Percentiles rank a stretch among this genome's conserved stretches.
These are phyloP conservation scores for Russula sp. DNA, from an alignment of 768 basidiomycete species.

Conservation along the genomic window DNA sequence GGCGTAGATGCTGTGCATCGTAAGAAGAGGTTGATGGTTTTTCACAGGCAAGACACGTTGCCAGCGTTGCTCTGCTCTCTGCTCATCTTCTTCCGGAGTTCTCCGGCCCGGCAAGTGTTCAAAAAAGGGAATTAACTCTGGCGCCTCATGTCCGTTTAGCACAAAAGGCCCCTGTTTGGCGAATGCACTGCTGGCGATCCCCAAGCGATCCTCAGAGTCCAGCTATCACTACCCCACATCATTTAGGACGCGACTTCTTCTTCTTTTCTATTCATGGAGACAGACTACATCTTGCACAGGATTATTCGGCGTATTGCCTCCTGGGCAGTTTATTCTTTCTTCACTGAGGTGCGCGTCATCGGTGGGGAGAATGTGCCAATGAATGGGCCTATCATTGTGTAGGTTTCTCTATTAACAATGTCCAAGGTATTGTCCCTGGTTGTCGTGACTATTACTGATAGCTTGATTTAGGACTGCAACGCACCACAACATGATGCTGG, in stretches of 20 bases:
- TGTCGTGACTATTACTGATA: constrained; percentile 6
- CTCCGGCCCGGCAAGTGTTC: neutral
- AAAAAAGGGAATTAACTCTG: constrained; percentile 1
- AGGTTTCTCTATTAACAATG: constrained; percentile 24
- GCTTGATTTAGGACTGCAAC: constrained; percentile 55
- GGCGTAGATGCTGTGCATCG: constrained; percentile 65
- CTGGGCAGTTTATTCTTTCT: constrained; percentile 79
- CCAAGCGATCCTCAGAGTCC: neutral
- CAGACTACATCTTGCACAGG: constrained; percentile 49
- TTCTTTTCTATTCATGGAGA: constrained; percentile 24
- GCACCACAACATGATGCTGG: constrained; percentile 95
- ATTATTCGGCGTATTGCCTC: constrained; percentile 63
- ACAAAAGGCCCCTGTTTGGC: neutral
- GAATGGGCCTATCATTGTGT: constrained; percentile 92
- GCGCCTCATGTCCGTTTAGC: constrained; percentile 1
- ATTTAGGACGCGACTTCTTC: neutral
- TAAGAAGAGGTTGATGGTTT: neutral
- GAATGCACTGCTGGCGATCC: neutral
- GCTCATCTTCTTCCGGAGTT: neutral
- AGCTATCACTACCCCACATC: neutral
- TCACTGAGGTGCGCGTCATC: constrained; percentile 78
- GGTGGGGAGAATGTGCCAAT: constrained; percentile 83
- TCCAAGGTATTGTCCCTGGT: neutral
- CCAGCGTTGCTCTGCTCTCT: too few relatives aligned
- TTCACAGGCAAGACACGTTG: constrained; percentile 6